phyloP scores from a whole-genome alignment of 1,284 basidiomycete species.

The Cryptococcus sp. region DNA sequence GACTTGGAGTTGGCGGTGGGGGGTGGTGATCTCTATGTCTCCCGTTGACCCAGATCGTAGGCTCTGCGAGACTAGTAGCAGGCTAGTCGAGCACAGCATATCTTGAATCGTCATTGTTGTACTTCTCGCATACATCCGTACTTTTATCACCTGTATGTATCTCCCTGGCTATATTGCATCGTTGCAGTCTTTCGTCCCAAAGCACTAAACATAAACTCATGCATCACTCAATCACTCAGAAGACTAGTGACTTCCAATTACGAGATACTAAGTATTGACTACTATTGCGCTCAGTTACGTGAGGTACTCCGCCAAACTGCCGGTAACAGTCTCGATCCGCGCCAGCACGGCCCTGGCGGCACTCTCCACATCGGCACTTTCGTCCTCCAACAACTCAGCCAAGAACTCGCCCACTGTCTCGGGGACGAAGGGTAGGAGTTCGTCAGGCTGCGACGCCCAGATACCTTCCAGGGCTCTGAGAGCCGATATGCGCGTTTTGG shows the following conservation, averaged over 20 bases:
- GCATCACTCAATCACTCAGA: too few relatives aligned
- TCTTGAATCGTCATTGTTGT: too few relatives aligned
- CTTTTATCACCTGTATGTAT: too few relatives aligned
- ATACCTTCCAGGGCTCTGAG: conserved; percentile 68
- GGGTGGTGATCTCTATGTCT: conserved; percentile 32
- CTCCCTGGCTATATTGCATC: too few relatives aligned
- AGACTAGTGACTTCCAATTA: too few relatives aligned
- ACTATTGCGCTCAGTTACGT: conserved; percentile 27
- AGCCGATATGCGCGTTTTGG: conserved; percentile 67
- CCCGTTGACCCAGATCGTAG: too few relatives aligned
- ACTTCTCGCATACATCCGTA: too few relatives aligned
- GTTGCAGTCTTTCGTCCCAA: too few relatives aligned
- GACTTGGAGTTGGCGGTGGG: conserved; percentile 45
- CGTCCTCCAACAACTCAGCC: conserved; percentile 57
- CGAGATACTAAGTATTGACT: too few relatives aligned
- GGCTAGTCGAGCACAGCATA: too few relatives aligned
- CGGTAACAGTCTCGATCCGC: conserved; percentile 54
- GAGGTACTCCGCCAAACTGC: conserved; percentile 53
- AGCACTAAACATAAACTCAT: too few relatives aligned
- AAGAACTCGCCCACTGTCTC: conserved; percentile 58
- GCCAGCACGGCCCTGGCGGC: conserved; percentile 53
- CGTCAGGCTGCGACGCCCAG: conserved; percentile 70
- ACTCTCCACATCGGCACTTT: conserved; percentile 53
- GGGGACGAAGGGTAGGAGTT: conserved; percentile 58
- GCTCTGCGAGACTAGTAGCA: too few relatives aligned